A percentile compares a stretch with the other conserved stretches of the same genome.
phyloP scores from a whole-genome alignment of 495 filamentous ascomycete species.

The Barbatosphaeria neglecta region DNA sequence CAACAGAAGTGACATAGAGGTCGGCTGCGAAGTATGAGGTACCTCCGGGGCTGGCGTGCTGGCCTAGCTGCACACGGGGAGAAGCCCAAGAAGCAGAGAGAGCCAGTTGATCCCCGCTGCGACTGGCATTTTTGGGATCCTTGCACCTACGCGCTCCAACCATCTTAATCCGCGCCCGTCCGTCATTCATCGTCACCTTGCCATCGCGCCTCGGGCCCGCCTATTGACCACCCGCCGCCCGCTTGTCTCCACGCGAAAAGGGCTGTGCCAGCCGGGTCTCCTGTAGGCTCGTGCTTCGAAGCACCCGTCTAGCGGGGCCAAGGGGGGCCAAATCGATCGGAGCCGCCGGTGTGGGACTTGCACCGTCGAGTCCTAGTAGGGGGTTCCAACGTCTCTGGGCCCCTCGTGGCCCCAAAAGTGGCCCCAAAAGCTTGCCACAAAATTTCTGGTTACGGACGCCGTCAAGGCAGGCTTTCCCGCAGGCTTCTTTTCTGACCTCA shows the following conservation, averaged over 20 bases:
- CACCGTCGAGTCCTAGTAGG: background rate
- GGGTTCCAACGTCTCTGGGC: no score
- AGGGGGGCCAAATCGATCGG: background rate
- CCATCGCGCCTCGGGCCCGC: background rate
- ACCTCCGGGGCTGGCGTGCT: no score
- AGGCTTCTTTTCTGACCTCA: no score
- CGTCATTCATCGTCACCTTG: background rate
- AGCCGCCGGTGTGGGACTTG: background rate
- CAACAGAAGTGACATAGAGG: no score
- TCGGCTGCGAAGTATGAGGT: no score
- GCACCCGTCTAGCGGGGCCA: background rate
- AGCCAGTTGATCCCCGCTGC: background rate
- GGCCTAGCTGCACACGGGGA: no score
- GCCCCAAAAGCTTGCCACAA: no score
- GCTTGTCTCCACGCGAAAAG: background rate
- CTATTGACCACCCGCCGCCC: background rate
- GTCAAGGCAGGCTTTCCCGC: no score
- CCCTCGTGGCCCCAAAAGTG: no score
- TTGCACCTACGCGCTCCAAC: background rate
- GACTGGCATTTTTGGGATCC: background rate
- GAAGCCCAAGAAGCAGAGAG: no score
- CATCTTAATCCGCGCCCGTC: background rate
- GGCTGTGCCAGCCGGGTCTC: background rate
- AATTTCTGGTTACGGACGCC: no score
- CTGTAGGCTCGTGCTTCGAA: background rate